Evolutionary conservation across 371 early-diverging fungal genomes (phyloP), one percentile per base, ranked within the genome.

Genomic region (Nosema granulosis): DNA sequence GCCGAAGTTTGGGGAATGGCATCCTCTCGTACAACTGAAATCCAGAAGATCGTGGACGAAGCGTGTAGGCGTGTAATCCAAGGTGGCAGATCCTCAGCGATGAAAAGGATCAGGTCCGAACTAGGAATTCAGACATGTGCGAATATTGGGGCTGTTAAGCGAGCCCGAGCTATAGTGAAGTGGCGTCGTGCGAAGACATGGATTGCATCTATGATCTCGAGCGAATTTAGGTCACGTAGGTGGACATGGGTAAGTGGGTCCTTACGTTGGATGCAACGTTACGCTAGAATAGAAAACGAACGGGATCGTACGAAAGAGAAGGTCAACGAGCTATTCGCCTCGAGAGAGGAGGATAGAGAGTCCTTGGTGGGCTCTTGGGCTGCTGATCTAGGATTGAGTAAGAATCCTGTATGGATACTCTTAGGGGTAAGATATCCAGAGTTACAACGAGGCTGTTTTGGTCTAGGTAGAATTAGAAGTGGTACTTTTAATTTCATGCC

Each of bases 1-100:
- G 57, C 57, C 26, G 57, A 56, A n/a, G 57, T 56, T 20, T 56
- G 57, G 57, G 57, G 57, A 56, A 56, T 56, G 57, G 18, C 57
- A 22, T 20, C 57, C 20, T 9, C 20, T 4, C 18, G 57, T 18
- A 20, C 22, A 9, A 56, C 18, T 9, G 57, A 26, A 11, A 56
- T 56, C 26, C 57, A 56, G 20, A 4, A 26, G 26, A 56, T 56
- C 11, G 26, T 56, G 57, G 26, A 56, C 26, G 57, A 9, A 56
- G 57, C 57, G 26, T 56, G 57, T 26, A 56, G 57, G 26, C 9
- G 18, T 4, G 24, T 56, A 9, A 26, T 56, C 26, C 22, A 26
- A 13, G 57, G 57, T 9, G 57, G 57, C 6, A 56, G 24, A n/a
- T 20, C 18, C 26, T 18, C 57, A n/a, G 11, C 57, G 24, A 56